phyloP scores from a whole-genome alignment of 1,284 basidiomycete genomes.

The Cutaneotrichosporon arboriforme region DNA sequence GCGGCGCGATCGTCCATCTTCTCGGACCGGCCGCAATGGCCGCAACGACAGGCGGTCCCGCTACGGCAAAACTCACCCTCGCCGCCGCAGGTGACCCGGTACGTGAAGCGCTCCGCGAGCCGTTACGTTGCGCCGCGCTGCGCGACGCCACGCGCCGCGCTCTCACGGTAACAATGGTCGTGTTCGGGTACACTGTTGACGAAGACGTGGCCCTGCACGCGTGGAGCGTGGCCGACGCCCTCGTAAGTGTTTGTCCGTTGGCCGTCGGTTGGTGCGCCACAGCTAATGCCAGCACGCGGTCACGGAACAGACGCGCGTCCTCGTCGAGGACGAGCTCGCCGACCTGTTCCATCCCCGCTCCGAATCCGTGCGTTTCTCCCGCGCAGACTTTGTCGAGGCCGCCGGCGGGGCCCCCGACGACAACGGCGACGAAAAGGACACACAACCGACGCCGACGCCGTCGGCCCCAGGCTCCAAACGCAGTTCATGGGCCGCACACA shows the following conservation, averaged over 20 bases:
- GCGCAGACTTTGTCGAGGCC: slow-evolving; percentile 1
- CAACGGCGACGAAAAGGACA: neutral
- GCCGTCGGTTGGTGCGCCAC: neutral
- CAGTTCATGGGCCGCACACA: neutral
- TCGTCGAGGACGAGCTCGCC: slow-evolving; percentile 38
- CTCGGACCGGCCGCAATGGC: slow-evolving; percentile 28
- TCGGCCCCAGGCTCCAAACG: neutral
- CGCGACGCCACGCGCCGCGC: slow-evolving; percentile 15
- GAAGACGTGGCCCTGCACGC: slow-evolving; percentile 22
- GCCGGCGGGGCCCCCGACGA: no score
- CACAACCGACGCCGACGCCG: no score
- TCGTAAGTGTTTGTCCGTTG: no score
- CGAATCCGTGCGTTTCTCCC: neutral
- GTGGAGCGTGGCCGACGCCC: slow-evolving; percentile 33
- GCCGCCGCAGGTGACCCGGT: neutral
- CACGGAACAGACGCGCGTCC: slow-evolving; percentile 28
- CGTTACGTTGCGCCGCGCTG: slow-evolving; percentile 4
- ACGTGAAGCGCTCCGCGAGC: slow-evolving; percentile 6
- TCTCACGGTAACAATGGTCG: slow-evolving; percentile 18
- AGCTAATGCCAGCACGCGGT: slow-evolving; percentile 23
- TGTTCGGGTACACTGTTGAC: slow-evolving; percentile 30
- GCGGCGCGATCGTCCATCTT: slow-evolving; percentile 34
- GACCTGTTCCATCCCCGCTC: slow-evolving; percentile 28
- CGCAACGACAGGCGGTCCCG: slow-evolving; percentile 15
- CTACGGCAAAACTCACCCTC: neutral